A percentile compares a stretch with the other conserved stretches of the same genome.
These are phyloP conservation scores for Hortiboletus campestris DNA, from an alignment of 768 basidiomycete genomes.

Conservation along the genomic window DNA sequence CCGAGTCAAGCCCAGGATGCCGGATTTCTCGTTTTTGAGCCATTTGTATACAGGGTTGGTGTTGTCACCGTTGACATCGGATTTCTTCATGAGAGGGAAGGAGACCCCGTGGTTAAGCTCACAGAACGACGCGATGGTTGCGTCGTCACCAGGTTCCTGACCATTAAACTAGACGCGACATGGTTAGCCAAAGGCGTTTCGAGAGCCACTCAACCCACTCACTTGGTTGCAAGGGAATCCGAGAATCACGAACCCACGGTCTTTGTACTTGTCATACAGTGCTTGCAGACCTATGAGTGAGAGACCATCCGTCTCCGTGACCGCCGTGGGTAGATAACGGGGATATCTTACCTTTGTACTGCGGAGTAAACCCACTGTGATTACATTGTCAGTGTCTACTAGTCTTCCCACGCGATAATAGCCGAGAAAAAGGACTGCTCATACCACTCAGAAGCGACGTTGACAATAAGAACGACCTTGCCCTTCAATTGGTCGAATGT, in stretches of 20 bases:
- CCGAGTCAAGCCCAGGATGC: conserved; percentile 63
- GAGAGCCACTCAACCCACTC: conserved; percentile 6
- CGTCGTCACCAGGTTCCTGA: conserved; percentile 83
- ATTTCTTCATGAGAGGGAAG: conserved; percentile 91
- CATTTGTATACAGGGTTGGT: conserved; percentile 84
- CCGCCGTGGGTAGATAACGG: background rate
- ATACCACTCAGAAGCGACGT: conserved; percentile 71
- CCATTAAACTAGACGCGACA: conserved; percentile 60
- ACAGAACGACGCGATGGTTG: conserved; percentile 73
- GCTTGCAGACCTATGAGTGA: conserved; percentile 61
- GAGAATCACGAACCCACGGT: conserved; percentile 70
- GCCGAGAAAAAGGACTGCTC: background rate
- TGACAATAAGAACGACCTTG: conserved; percentile 77
- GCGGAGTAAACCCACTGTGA: conserved; percentile 76
- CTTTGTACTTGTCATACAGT: conserved; percentile 80
- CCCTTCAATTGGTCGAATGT: conserved; percentile 71
- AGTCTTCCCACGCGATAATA: background rate
- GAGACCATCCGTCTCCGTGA: background rate
- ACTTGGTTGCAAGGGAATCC: conserved; percentile 94
- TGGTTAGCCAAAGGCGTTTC: background rate
- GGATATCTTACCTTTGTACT: conserved; percentile 58
- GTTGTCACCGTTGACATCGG: conserved; percentile 86
- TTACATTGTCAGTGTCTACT: background rate
- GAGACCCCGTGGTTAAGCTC: conserved; percentile 81
- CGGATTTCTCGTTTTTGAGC: conserved; percentile 79